Evolutionary conservation across 192 early-diverging fungal genomes (phyloP), one percentile per base, ranked within the genome.

Genomic region (Spizellomyces punctatus): DNA sequence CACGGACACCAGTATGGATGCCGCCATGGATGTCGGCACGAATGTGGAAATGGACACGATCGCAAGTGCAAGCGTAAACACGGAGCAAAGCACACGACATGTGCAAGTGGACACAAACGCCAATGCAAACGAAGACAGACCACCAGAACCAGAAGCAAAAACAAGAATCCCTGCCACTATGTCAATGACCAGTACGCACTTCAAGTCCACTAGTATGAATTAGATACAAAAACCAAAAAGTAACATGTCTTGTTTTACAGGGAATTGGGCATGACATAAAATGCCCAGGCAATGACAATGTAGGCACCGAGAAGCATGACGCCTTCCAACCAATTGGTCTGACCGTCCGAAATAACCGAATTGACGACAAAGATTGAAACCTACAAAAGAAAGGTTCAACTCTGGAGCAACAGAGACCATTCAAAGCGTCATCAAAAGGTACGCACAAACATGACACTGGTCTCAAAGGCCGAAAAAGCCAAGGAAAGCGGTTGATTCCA

Each of bases 281-380:
- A 95, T 6, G 92, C 94, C 19, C 93, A 83, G 21, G 86, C 90
- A 60, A 98, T 87, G 58, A 98, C 93, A 19, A 87, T 52, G 82
- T 97, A 98, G 0, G 91, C 84, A 6, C 83, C 86, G 46, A 98
- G 77, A 41, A 96, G 78, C 79, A 95, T 86, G 46, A 85, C 83
- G 7, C 96, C 96, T 77, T 95, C 94, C 14, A 98, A 82, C 94
- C 93, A 98, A 79, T 97, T 95, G 6, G 90, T 91, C 55, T 90
- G 76, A 10, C 96, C 96, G 75, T 97, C 95, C 64, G 78, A 67
- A 27, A 90, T 84, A 36, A 85, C 63, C 6, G 64, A 55, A 67
- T 78, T 86, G 45, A 81, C 75, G 50, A 82, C 73, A 54, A 76
- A 82, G n/a, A 80, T 63, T 0, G 78, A 72, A 14, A 70, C 68